These are phyloP conservation scores for Penicillium verrucosum DNA, from an alignment of 2,329 filamentous ascomycete species.

Conservation along the genomic window DNA sequence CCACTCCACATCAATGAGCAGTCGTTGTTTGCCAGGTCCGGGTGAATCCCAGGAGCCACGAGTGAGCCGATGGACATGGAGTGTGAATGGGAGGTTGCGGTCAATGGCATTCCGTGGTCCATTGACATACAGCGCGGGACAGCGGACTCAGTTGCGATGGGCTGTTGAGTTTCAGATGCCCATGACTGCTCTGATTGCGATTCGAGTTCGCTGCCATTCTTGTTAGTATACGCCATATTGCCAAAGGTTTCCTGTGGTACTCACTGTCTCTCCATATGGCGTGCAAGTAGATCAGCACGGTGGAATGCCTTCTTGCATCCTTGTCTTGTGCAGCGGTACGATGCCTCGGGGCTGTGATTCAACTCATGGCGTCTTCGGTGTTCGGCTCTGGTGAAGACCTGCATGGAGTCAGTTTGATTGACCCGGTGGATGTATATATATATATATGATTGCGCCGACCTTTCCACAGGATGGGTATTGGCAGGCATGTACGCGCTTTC, in stretches of 20 bases:
- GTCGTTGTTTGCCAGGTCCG: conserved; percentile 32
- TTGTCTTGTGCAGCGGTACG: conserved; percentile 42
- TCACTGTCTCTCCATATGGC: conserved; percentile 52
- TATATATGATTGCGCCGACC: conserved; percentile 30
- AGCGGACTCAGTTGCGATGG: conserved; percentile 21
- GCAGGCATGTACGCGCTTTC: conserved; percentile 50
- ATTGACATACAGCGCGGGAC: conserved; percentile 25
- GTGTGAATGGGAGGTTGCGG: conserved; percentile 28
- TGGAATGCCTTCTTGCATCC: conserved; percentile 50
- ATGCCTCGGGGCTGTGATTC: conserved; percentile 49
- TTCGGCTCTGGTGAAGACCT: conserved; percentile 52
- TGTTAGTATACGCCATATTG: conserved; percentile 10
- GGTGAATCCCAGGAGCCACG: conserved; percentile 34
- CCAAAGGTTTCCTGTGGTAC: conserved; percentile 17
- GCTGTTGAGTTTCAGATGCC: conserved; percentile 24
- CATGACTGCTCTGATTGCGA: conserved; percentile 33
- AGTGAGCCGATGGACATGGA: conserved; percentile 39
- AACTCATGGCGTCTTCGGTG: conserved; percentile 49
- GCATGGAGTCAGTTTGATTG: conserved; percentile 10
- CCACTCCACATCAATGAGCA: conserved; percentile 37
- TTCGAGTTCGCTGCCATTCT: conserved; percentile 33
- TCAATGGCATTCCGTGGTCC: conserved; percentile 24
- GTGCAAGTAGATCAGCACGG: conserved; percentile 46
- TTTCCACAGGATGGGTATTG: conserved; percentile 49
- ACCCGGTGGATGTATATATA: conserved; percentile 2